phyloP scores from a whole-genome alignment of 2,329 filamentous ascomycete genomes.

The Alternaria sp. region DNA sequence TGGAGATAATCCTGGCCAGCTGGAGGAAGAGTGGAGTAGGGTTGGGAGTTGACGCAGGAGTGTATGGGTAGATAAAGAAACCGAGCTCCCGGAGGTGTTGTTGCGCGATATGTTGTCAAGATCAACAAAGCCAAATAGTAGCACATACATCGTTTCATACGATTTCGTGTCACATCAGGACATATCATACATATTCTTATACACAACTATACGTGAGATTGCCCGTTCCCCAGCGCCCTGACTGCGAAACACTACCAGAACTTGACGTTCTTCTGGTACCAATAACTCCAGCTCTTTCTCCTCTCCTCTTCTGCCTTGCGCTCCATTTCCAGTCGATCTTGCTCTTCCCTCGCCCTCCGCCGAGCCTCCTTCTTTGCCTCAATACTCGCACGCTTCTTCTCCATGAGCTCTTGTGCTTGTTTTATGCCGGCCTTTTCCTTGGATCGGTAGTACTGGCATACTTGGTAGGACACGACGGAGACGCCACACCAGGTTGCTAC shows the following conservation, averaged over 20 bases:
- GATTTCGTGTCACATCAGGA: background rate
- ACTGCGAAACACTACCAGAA: conserved; percentile 35
- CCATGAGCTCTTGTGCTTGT: conserved; percentile 81
- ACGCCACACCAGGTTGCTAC: conserved; percentile 76
- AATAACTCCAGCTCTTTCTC: conserved; percentile 45
- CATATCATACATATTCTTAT: conserved; percentile 19
- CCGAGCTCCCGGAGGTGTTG: background rate
- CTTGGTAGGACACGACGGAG: conserved; percentile 79
- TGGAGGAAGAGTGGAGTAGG: background rate
- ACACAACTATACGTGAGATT: conserved; percentile 25
- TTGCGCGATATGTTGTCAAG: background rate
- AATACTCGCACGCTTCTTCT: conserved; percentile 66
- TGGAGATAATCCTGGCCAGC: background rate
- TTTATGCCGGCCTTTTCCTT: conserved; percentile 85
- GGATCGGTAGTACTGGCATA: conserved; percentile 76
- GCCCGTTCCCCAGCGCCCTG: background rate
- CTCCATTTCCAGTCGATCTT: conserved; percentile 42
- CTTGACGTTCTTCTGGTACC: conserved; percentile 45
- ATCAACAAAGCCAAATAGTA: background rate
- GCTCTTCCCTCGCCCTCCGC: conserved; percentile 52
- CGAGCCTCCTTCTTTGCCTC: conserved; percentile 55
- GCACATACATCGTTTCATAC: background rate
- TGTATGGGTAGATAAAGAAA: background rate
- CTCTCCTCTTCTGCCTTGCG: conserved; percentile 42
- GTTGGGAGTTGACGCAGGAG: background rate